These are phyloP conservation scores for Ustilago cynodontis DNA, from an alignment of 1,284 basidiomycete species.

Conservation along the genomic window DNA sequence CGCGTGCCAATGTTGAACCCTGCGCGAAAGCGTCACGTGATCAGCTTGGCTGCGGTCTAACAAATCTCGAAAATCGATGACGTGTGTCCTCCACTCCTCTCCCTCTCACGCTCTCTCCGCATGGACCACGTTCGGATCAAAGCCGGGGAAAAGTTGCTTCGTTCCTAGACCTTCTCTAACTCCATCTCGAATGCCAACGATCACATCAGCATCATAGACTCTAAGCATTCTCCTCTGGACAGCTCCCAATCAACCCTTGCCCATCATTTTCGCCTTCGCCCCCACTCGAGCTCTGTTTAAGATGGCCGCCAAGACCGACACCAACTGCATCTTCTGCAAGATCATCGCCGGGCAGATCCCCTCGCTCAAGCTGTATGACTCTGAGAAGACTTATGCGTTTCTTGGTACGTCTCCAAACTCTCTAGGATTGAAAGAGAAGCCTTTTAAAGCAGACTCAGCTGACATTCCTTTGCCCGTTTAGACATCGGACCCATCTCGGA, in stretches of 20 bases:
- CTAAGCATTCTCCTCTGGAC: not conserved
- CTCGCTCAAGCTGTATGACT: slow-evolving; percentile 71
- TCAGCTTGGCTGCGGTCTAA: not conserved
- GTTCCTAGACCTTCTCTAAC: not conserved
- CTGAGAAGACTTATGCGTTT: slow-evolving; percentile 68
- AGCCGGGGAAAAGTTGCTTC: slow-evolving; percentile 22
- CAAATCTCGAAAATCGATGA: slow-evolving; percentile 24
- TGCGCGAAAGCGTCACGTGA: slow-evolving; percentile 40
- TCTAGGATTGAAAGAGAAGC: not conserved
- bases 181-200: not conserved
- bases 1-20: slow-evolving; percentile 5
- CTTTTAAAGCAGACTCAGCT: not conserved
- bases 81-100: slow-evolving; percentile 37
- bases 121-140: slow-evolving; percentile 20
- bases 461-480: slow-evolving; percentile 7
- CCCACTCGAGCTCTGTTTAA: slow-evolving; percentile 50
- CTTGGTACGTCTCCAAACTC: slow-evolving; percentile 41
- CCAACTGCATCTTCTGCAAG: slow-evolving; percentile 72
- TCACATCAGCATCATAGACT: not conserved
- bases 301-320: slow-evolving; percentile 59
- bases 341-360: slow-evolving; percentile 71
- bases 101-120: slow-evolving; percentile 5
- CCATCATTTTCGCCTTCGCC: slow-evolving; percentile 55
- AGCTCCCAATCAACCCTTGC: slow-evolving; percentile 6
- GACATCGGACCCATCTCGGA: slow-evolving; percentile 88